Percentiles rank a stretch among this genome's conserved stretches.
Conservation (phyloP, 208 protist genomes). For the Leishmania turanica region DNA sequence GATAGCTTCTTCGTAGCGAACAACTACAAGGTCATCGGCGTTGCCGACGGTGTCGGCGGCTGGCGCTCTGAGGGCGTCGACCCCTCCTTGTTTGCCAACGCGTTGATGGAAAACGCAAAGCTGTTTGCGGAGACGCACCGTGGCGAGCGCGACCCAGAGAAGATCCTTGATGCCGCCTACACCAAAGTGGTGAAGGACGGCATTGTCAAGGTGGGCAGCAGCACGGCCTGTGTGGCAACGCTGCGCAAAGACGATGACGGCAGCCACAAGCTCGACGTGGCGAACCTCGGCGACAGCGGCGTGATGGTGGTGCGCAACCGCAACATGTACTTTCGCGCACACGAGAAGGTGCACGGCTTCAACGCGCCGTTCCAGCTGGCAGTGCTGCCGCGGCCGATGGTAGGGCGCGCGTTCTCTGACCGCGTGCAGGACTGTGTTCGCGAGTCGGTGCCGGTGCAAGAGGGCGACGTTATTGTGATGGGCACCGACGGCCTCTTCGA, state of each 20-base stretch:
- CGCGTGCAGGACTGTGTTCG: conserved; percentile 68
- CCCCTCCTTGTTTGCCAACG: conserved; percentile 81
- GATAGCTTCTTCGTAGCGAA: conserved; percentile 94
- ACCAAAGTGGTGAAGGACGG: conserved; percentile 75
- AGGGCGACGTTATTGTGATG: conserved; percentile 92
- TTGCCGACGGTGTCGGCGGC: conserved; percentile 93
- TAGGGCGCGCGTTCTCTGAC: conserved; percentile 76
- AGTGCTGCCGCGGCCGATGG: conserved; percentile 70
- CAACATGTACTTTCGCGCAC: conserved; percentile 72
- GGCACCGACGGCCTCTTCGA: conserved; percentile 95
- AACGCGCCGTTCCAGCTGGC: conserved; percentile 94
- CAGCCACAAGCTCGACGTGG: conserved; percentile 75
- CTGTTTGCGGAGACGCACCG: conserved; percentile 85
- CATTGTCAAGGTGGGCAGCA: conserved; percentile 88
- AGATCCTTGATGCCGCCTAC: conserved; percentile 84
- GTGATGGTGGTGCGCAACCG: conserved; percentile 86
- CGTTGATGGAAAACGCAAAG: conserved; percentile 93
- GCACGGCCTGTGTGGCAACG: conserved; percentile 87
- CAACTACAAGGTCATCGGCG: conserved; percentile 90
- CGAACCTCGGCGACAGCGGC: conserved; percentile 92
- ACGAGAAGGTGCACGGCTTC: conserved; percentile 92
- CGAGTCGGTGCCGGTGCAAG: conserved; percentile 74
- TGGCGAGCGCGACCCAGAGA: conserved; percentile 76
- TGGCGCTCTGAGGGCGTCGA: conserved; percentile 90
- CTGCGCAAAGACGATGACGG: conserved; percentile 58